These are phyloP conservation scores for Neonectria faginata DNA, from an alignment of 2,329 filamentous ascomycete genomes.

Conservation along the genomic window DNA sequence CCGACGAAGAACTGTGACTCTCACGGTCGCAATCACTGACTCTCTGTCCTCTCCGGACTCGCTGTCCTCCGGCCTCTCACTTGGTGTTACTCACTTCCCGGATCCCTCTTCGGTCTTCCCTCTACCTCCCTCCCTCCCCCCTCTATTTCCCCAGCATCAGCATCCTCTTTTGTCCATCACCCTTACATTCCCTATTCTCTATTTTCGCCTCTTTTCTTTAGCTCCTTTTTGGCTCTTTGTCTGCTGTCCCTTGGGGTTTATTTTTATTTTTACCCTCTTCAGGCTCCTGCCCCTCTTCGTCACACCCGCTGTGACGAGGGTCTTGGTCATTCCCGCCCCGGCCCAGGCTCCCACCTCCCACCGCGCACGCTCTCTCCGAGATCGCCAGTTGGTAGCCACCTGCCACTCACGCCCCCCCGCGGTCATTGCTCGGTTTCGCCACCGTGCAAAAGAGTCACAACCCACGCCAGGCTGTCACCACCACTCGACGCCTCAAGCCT, in stretches of 20 bases:
- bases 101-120: conserved; percentile 11
- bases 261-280: conserved; percentile 30
- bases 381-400: conserved; percentile 52
- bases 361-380: conserved; percentile 52
- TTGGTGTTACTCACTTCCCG: conserved; percentile 43
- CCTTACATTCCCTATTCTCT: conserved; percentile 28
- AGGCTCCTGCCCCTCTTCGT: conserved; percentile 46
- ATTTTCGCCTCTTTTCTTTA: conserved; percentile 21
- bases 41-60: conserved; percentile 45
- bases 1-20: conserved; percentile 42
- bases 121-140: background rate
- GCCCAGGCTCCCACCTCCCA: conserved; percentile 45
- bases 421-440: conserved; percentile 51
- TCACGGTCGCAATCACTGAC: conserved; percentile 37
- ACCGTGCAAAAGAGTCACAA: conserved; percentile 56
- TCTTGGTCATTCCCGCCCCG: conserved; percentile 43
- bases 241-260: conserved; percentile 9
- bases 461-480: conserved; percentile 45
- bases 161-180: conserved; percentile 23
- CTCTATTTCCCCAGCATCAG: conserved; percentile 30
- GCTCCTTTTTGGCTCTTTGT: conserved; percentile 13
- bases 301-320: conserved; percentile 42
- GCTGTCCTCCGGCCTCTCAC: conserved; percentile 30
- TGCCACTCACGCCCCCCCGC: conserved; percentile 43
- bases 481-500: conserved; percentile 46